phyloP scores from a whole-genome alignment of 805 yeast species.

The Monosporozyma unispora region DNA sequence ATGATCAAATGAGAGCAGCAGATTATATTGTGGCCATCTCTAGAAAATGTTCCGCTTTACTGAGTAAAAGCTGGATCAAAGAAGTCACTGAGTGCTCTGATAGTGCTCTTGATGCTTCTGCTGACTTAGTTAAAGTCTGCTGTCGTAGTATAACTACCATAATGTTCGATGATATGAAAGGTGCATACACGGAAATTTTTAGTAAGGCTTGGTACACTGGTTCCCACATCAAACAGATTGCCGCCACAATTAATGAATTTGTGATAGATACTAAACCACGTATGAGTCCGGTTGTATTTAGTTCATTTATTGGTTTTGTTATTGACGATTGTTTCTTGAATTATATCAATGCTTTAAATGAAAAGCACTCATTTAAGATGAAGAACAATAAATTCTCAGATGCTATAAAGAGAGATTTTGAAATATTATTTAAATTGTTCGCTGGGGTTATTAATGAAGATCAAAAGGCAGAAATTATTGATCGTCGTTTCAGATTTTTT shows the following conservation, averaged over 20 bases:
- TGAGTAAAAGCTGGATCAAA: slow-evolving; percentile 51
- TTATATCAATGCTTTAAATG: slow-evolving; percentile 41
- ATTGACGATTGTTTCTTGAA: slow-evolving; percentile 43
- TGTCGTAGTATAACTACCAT: slow-evolving; percentile 47
- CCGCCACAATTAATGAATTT: slow-evolving; percentile 70
- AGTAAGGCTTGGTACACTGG: slow-evolving; percentile 62
- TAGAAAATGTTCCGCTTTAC: slow-evolving; percentile 46
- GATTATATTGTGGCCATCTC: slow-evolving; percentile 63
- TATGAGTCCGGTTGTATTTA: slow-evolving; percentile 46
- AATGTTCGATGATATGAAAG: slow-evolving; percentile 61
- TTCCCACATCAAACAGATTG: slow-evolving; percentile 49
- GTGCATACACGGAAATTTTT: slow-evolving; percentile 53
- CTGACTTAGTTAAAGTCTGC: slow-evolving; percentile 60
- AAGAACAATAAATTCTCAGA: slow-evolving; percentile 39
- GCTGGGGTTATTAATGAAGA: slow-evolving; percentile 35
- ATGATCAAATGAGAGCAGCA: slow-evolving; percentile 70
- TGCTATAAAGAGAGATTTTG: slow-evolving; percentile 53
- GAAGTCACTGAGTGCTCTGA: slow-evolving; percentile 51
- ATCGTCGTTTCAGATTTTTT: slow-evolving; percentile 45
- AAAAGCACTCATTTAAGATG: slow-evolving; percentile 34
- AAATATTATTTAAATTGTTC: slow-evolving; percentile 45
- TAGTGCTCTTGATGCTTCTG: slow-evolving; percentile 69
- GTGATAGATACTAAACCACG: slow-evolving; percentile 51
- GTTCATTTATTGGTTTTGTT: slow-evolving; percentile 43
- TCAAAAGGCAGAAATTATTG: slow-evolving; percentile 31